Base-by-base conservation (phyloP, 345 rosid genomes). In the Brassica cretica region DNA sequence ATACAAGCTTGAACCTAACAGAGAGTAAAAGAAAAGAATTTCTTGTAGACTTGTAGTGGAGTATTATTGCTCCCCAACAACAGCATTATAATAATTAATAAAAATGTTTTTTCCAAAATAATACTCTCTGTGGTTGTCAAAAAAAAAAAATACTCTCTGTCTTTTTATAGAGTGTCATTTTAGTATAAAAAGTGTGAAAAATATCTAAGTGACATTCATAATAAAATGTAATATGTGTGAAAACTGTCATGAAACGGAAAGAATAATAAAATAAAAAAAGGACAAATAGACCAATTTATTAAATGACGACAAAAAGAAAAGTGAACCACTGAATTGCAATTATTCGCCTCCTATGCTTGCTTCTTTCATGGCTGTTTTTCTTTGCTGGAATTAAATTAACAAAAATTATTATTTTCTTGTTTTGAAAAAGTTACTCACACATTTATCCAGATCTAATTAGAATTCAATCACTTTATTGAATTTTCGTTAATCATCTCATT, bases 241-340 rank as follows among this genome's bases (percentile, higher is more conserved):
- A 21, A 21, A 21, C 2, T 21, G 24, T 21, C 24, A 0, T 21
- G 24, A 21, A 21, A 21, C 24, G 24, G 2, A 21, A 21, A 1
- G 24, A 21, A 2, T 21, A 73, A 33, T 68, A 74, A 73, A 61
- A 73, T 46, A 61, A 66, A 56, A 33, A 78, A 60, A 24, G 64
- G 82, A 74, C 82, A 67, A 73, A 68, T 39, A 49, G 65, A 78
- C 78, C 72, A 69, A 56, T 70, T 70, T 80, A 80, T 55, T 75
- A 76, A 81, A 76, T 76, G 78, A 30, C 60, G 49, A 71, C 67
- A 64, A 81, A 72, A 72, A 80, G 84, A 58, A 74, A 77, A 78
- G 77, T 73, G 73, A 75, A 68, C 67, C 73, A 64, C 73, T 21
- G 72, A 84, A 75, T 72, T 71, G 69, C 74, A 80, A 80, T 77